Evolutionary conservation across 805 yeast genomes (phyloP).

Genomic region (Zygotorulaspora sp.): DNA sequence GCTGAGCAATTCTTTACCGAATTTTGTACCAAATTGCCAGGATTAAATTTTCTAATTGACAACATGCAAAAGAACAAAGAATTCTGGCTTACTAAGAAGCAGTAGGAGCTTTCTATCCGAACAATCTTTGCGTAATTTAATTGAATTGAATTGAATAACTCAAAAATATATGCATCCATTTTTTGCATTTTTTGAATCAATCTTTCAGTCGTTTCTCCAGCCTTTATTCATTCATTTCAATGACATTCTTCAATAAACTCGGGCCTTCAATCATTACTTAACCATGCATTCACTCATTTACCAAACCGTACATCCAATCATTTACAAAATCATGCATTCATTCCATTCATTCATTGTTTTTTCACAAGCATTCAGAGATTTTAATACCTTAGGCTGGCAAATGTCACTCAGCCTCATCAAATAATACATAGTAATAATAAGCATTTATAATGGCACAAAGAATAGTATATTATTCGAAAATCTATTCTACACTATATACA

Average conservation of each 20-base stretch:
- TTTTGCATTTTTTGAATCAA: background rate
- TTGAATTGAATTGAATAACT: too few relatives aligned
- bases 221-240: background rate
- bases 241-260: too few relatives aligned
- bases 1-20: conserved; percentile 72
- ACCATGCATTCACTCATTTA: background rate
- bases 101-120: background rate
- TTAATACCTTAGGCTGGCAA: too few relatives aligned
- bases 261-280: too few relatives aligned
- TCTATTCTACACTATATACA: background rate
- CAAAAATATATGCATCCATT: too few relatives aligned
- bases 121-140: background rate
- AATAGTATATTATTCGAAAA: background rate
- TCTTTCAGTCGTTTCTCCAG: background rate
- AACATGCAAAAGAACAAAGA: conserved; percentile 50
- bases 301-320: background rate
- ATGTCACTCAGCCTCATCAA: too few relatives aligned
- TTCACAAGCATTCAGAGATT: too few relatives aligned
- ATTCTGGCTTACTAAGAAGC: conserved; percentile 45
- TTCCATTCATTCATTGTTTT: background rate
- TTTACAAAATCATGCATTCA: background rate
- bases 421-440: too few relatives aligned
- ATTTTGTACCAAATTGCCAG: conserved; percentile 57
- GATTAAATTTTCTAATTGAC: conserved; percentile 50
- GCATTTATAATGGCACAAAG: conserved; percentile 2